Base-by-base conservation (phyloP, 2,329 filamentous ascomycete species). In the Monosporascus sp. region DNA sequence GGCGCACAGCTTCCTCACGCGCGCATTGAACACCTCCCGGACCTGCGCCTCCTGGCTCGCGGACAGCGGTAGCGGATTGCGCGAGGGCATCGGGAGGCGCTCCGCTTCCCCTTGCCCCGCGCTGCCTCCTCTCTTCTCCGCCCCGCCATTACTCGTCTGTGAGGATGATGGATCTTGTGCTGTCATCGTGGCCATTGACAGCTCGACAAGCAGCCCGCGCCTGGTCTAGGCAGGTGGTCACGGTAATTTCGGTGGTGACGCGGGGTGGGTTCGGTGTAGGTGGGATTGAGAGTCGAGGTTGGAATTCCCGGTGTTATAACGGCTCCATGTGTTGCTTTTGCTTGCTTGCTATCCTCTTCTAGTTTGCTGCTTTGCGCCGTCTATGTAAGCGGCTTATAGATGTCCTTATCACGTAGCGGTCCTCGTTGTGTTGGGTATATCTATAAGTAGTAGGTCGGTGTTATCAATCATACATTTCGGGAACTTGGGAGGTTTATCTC, bases 21-120 rank as follows among this genome's bases (percentile, higher is more conserved):
- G 81, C 54, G 68, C 69, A 55, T 78, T 77, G 56, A 67, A 72
- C 55, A 67, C 68, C 53, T 74, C 72, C 7, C 68, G 71, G 25
- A 69, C 65, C 55, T 73, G 71, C 51, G 69, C 71, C 48, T 72
- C 69, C 57, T 74, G 73, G 62, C 66, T 73, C 18, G 68, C 69
- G 39, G 69, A 70, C 8, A 97, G 79, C 27, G 92, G 92, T 44
- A 96, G 76, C 17, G 92, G 92, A 66, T 93, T 94, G 61, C 83
- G 81, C 44, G 83, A 85, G 22, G 84, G 85, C 65, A 84, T 74
- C 22, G 70, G 63, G 37, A 72, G 60, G 27, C 61, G 60, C 46
- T 60, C 58, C 4, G 65, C 25, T 53, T 49, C 38, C 36, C 50
- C 15, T 17, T 31, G 20, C 39, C 37, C 38, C 35, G 20, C 20